phyloP scores from a whole-genome alignment of 192 early-diverging fungal genomes.

The Diversispora epigaea region DNA sequence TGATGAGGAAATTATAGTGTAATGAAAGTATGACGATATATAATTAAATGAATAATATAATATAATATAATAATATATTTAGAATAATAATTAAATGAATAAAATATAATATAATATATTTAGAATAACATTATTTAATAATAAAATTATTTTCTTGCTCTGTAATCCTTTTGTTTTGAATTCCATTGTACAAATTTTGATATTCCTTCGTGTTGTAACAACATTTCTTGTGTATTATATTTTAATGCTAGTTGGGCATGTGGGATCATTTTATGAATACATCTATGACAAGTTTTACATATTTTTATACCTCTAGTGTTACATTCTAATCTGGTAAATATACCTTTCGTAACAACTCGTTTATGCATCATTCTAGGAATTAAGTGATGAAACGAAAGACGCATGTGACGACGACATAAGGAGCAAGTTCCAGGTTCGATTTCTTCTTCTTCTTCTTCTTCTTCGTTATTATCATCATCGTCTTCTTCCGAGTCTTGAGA shows the following conservation, averaged over 20 bases:
- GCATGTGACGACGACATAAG: constrained; percentile 40
- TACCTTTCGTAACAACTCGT: constrained; percentile 15
- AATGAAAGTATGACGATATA: background rate
- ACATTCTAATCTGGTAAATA: constrained; percentile 34
- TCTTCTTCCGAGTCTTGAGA: background rate
- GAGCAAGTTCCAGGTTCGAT: constrained; percentile 33
- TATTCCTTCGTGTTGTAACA: constrained; percentile 35
- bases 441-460: constrained; percentile 12
- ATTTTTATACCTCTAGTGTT: constrained; percentile 34
- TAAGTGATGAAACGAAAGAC: constrained; percentile 43
- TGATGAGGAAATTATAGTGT: background rate
- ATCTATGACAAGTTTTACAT: constrained; percentile 41
- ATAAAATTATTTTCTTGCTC: background rate
- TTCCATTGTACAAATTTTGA: constrained; percentile 34
- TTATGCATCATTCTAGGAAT: constrained; percentile 37
- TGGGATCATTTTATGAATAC: constrained; percentile 35
- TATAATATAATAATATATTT: background rate
- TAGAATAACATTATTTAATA: background rate
- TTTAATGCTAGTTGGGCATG: constrained; percentile 33
- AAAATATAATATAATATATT: too few species aligned
- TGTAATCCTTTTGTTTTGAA: constrained; percentile 31
- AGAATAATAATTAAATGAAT: background rate
- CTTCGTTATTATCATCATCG: constrained; percentile 5
- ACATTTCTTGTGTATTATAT: constrained; percentile 37
- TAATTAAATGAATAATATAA: background rate